Base-by-base conservation (phyloP, 345 rosid genomes). In the Theobroma cacao region DNA sequence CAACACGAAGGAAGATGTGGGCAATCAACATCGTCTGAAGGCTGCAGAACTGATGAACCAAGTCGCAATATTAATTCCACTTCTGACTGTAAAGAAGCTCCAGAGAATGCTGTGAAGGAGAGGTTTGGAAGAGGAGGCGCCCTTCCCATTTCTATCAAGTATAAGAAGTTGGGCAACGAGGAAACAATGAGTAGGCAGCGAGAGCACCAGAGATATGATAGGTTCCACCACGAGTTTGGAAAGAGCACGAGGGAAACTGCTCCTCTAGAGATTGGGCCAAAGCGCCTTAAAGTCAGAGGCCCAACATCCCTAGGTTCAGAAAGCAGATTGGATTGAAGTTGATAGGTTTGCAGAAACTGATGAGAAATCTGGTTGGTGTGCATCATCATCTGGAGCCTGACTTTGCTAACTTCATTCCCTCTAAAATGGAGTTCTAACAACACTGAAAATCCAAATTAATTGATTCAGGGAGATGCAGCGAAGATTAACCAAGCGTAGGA, bases 241-340 rank as follows among this genome's bases (percentile, higher is more conserved):
- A 88, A 80, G 85, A 71, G 75, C 64, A 52, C 0, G 72, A 81
- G 82, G 86, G 86, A 81, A 74, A 73, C 88, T 45, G 83, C 86
- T 43, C 80, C 84, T 7, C 56, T 76, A 36, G 94, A 87, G 78
- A 80, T 82, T 7, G 89, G 88, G 79, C 93, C 90, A 18, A 92
- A 88, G 86, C 97, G 90, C 33, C 85, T 88, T 36, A 92, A 89
- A 80, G 83, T 90, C n/a, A 87, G 85, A 86, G 91, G 92, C 43
- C 91, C 91, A 0, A 79, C 88, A 56, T 82, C 74, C 75, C 38
- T 83, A 78, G 89, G 86, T 63, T 71, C 87, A 78, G 84, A 79
- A 78, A 84, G 83, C 84, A 84, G 91, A 79, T 69, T 74, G 72
- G 79, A 80, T 78, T 86, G 83, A 85, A 76, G 73, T 82, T 58